phyloP scores from a whole-genome alignment of 495 filamentous ascomycete species.

The Staphylotrichum tortipilum region DNA sequence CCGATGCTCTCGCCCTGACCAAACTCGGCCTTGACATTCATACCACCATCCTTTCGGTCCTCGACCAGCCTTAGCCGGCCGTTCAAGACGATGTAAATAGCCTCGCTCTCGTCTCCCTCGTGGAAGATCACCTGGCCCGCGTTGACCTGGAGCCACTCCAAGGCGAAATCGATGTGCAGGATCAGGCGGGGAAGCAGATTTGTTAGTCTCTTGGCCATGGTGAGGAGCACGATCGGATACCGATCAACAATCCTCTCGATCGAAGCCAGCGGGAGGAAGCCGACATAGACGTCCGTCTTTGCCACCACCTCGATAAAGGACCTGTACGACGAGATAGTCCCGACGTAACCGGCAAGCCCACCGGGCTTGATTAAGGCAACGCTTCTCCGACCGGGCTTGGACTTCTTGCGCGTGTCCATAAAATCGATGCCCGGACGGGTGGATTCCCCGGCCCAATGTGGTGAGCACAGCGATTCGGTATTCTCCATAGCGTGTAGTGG shows the following conservation, averaged over 20 bases:
- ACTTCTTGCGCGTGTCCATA: conserved; percentile 13
- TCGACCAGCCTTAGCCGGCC: conserved; percentile 75
- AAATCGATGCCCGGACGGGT: conserved; percentile 10
- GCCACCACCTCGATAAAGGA: conserved; percentile 95
- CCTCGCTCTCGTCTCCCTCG: conserved; percentile 92
- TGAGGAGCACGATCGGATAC: conserved; percentile 84
- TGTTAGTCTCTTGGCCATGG: conserved; percentile 90
- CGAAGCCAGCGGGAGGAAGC: conserved; percentile 78
- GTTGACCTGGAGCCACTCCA: conserved; percentile 96
- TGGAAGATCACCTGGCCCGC: conserved; percentile 91
- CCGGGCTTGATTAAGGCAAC: conserved; percentile 92
- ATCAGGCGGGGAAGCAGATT: conserved; percentile 84
- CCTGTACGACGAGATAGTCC: conserved; percentile 84
- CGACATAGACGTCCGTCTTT: conserved; percentile 97
- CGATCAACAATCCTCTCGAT: conserved; percentile 87
- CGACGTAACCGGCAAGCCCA: conserved; percentile 87
- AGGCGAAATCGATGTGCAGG: conserved; percentile 92
- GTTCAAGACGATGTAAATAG: conserved; percentile 96
- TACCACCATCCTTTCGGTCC: conserved; percentile 68
- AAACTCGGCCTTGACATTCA: conserved; percentile 85
- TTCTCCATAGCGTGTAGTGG: conserved; percentile 29
- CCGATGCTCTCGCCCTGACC: conserved; percentile 97
- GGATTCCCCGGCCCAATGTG: conserved; percentile 16
- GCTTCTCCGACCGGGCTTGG: conserved; percentile 41
- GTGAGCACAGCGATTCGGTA: conserved; percentile 20